phyloP scores from a whole-genome alignment of 2,329 filamentous ascomycete species.

The Neonectria ditissima region DNA sequence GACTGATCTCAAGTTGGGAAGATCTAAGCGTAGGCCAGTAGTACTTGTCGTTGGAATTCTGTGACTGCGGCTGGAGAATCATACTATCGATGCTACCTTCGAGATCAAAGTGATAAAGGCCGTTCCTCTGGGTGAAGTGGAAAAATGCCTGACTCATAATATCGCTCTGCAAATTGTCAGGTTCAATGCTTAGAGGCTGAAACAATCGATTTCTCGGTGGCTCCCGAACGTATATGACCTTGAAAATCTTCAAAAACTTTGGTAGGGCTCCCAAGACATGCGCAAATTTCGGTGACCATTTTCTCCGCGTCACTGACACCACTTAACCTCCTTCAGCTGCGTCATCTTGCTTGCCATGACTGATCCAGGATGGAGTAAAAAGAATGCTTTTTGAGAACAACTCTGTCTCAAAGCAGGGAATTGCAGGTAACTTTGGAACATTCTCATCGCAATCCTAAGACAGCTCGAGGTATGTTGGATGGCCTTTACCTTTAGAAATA shows the following conservation, averaged over 20 bases:
- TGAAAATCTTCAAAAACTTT: not conserved
- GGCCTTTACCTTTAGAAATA: too few species aligned
- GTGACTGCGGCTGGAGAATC: not conserved
- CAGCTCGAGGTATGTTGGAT: too few species aligned
- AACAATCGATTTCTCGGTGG: conserved; percentile 11
- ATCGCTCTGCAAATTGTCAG: not conserved
- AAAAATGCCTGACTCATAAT: not conserved
- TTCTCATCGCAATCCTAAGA: too few species aligned
- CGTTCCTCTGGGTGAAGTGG: conserved; percentile 3
- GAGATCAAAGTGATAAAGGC: conserved; percentile 3
- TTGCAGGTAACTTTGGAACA: too few species aligned
- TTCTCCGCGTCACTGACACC: too few species aligned
- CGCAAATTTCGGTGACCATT: too few species aligned
- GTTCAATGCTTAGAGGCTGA: conserved; percentile 7
- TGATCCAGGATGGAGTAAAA: too few species aligned
- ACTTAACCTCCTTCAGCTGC: too few species aligned
- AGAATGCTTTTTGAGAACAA: too few species aligned
- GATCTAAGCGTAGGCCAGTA: conserved; percentile 2
- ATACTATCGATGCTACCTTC: conserved; percentile 7
- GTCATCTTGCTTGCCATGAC: too few species aligned
- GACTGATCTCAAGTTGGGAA: not conserved
- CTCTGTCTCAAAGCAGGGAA: too few species aligned
- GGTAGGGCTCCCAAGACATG: too few species aligned
- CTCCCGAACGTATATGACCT: conserved; percentile 2
- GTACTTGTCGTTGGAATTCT: not conserved